A percentile compares a stretch with the other conserved stretches of the same genome.
phyloP scores from a whole-genome alignment of 768 basidiomycete species.

The Lentinula boryana region DNA sequence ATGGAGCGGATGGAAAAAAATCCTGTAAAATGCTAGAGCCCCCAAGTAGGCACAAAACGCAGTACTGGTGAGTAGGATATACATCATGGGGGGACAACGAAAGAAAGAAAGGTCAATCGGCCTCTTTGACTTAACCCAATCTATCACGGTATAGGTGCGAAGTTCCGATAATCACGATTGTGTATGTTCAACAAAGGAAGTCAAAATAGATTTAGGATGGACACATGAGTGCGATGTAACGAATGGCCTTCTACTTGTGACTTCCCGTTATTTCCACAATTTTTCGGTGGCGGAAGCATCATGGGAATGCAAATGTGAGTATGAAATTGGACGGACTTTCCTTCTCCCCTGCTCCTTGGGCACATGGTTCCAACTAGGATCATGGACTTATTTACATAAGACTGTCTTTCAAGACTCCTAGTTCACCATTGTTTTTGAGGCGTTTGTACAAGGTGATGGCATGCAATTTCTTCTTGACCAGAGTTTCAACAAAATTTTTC shows the following conservation, averaged over 20 bases:
- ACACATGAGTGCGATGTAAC: not conserved
- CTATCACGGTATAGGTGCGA: no score
- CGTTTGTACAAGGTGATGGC: not conserved
- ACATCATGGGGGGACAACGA: not conserved
- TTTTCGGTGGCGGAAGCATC: no score
- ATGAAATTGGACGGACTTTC: no score
- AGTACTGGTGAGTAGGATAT: not conserved
- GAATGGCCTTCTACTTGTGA: not conserved
- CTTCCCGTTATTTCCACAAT: not conserved
- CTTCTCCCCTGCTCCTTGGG: no score
- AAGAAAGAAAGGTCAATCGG: not conserved
- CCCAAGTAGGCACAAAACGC: not conserved
- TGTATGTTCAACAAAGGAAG: no score
- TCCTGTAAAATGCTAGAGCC: not conserved
- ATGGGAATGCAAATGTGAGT: no score
- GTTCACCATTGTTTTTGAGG: not conserved
- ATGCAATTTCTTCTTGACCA: not conserved
- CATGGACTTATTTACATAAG: no score
- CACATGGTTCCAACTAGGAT: no score
- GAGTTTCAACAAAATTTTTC: not conserved
- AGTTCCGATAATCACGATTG: no score
- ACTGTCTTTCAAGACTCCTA: no score
- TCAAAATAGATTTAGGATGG: no score
- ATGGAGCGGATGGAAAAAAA: constrained; percentile 25
- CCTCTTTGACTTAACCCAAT: no score